Evolutionary conservation across 139 green algal genomes (phyloP), one percentile per base, ranked within the genome.

Genomic region (Chlorella sp.): DNA sequence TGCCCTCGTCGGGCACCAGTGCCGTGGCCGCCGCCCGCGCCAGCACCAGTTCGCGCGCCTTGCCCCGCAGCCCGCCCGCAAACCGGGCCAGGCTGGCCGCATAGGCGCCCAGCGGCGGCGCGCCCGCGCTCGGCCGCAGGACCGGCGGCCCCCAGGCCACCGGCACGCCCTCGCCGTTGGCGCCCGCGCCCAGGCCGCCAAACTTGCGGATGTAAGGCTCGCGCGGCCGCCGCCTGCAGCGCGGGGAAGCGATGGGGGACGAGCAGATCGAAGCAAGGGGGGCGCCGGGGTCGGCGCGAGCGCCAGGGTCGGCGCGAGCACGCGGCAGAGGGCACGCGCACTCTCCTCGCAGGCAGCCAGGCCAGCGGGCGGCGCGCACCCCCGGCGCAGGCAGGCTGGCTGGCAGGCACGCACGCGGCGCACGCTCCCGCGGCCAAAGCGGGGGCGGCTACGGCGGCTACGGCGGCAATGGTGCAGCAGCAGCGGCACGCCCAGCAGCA

Each of bases 11-110:
- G 63, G 42, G 11, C 64, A 71, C 64, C 64, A 12, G 53, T 75
- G 69, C 69, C n/a, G n/a, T 75, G 53, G 69, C 69, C 21, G n/a
- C 36, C n/a, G 72, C 76, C 8, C 69, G 45, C 11, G 55, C 14
- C 53, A 71, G 23, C 7, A 77, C 76, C 38, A 82, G 36, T 7
- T 77, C 66, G 7, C 66, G 59, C 7, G 76, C 76, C 2, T 41
- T 33, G 1, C 76, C 76, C 36, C 19, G 29, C 60, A 82, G 76
- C 35, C 45, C 43, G 8, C 66, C 59, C 25, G 66, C 76, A 82
- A 82, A 82, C 66, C 76, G 76, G 2, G 41, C 31, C 66, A 82
- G 15, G 42, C 66, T 77, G 5, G 46, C 43, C 6, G 66, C 67
- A 27, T 82, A 82, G 40, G 41, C 51, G 46, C 72, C 72, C 8